These are phyloP conservation scores for Candida schatavii DNA, from an alignment of 805 yeast genomes.

Conservation along the genomic window DNA sequence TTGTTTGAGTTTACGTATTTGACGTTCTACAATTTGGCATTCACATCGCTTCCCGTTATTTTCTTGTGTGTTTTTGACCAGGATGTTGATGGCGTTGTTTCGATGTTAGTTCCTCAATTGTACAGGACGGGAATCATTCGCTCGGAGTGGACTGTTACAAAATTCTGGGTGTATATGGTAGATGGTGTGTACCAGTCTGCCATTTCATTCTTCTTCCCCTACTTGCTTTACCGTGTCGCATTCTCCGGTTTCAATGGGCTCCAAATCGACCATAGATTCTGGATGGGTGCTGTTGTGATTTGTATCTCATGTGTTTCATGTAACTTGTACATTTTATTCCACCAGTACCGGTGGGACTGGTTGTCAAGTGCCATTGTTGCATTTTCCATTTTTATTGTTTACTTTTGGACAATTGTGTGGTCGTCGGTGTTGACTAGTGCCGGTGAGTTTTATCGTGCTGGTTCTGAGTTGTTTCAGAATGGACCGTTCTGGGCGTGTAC, in stretches of 20 bases:
- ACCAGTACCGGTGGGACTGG: slow-evolving; percentile 84
- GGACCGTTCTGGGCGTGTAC: slow-evolving; percentile 66
- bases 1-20: slow-evolving; percentile 74
- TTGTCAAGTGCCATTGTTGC: slow-evolving; percentile 52
- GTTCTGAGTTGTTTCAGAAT: slow-evolving; percentile 59
- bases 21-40: slow-evolving; percentile 81
- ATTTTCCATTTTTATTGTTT: slow-evolving; percentile 58
- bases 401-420: slow-evolving; percentile 83
- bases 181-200: slow-evolving; percentile 78
- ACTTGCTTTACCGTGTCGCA: slow-evolving; percentile 36
- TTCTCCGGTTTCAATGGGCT: slow-evolving; percentile 48
- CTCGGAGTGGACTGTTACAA: slow-evolving; percentile 64
- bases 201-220: slow-evolving; percentile 73
- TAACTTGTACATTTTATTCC: slow-evolving; percentile 61
- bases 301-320: slow-evolving; percentile 66
- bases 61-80: slow-evolving; percentile 78
- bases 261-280: slow-evolving; percentile 66
- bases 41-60: slow-evolving; percentile 77
- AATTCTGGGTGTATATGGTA: slow-evolving; percentile 70
- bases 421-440: slow-evolving; percentile 49
- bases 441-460: slow-evolving; percentile 63
- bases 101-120: slow-evolving; percentile 70
- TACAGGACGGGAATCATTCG: slow-evolving; percentile 72
- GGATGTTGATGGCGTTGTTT: slow-evolving; percentile 69
- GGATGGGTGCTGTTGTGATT: slow-evolving; percentile 67